Conservation (phyloP, 306 rosid species). For the Malus asiatica region DNA sequence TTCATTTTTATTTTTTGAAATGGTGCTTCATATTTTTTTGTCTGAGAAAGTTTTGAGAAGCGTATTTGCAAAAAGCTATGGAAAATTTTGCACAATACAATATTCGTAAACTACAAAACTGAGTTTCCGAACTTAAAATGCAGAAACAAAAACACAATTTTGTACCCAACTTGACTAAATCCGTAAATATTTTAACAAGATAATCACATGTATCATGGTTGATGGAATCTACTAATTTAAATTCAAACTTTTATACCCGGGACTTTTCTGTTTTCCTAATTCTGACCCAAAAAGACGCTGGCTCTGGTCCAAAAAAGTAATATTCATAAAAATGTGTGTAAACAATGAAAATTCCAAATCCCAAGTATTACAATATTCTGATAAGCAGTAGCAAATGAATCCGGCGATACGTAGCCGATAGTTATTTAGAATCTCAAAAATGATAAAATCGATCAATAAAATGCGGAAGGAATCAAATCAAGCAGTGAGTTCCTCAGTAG, state of each 20-base stretch:
- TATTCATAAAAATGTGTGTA: conserved; percentile 3
- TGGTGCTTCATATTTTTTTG: no score
- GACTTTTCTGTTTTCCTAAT: not conserved
- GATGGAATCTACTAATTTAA: not conserved
- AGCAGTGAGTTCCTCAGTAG: conserved; percentile 39
- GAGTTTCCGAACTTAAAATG: no score
- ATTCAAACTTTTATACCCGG: not conserved
- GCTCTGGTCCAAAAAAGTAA: not conserved
- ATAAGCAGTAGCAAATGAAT: conserved; percentile 12
- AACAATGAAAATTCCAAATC: conserved; percentile 7
- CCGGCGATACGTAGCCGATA: conserved; percentile 17
- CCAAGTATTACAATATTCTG: conserved; percentile 23
- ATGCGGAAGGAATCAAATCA: conserved; percentile 17
- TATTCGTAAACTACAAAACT: no score
- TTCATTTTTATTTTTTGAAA: no score
- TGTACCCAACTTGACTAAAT: no score
- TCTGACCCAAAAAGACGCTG: not conserved
- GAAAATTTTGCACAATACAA: no score
- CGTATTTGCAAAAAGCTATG: no score
- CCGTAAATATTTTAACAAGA: no score
- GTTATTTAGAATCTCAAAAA: conserved; percentile 28
- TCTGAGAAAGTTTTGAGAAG: no score
- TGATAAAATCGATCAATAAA: conserved; percentile 4
- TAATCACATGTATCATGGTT: not conserved
- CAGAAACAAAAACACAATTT: no score